A percentile compares a stretch with the other conserved stretches of the same genome.
Conservation (phyloP, 352 stramenopile genomes). For the Globisporangium radiosum region DNA sequence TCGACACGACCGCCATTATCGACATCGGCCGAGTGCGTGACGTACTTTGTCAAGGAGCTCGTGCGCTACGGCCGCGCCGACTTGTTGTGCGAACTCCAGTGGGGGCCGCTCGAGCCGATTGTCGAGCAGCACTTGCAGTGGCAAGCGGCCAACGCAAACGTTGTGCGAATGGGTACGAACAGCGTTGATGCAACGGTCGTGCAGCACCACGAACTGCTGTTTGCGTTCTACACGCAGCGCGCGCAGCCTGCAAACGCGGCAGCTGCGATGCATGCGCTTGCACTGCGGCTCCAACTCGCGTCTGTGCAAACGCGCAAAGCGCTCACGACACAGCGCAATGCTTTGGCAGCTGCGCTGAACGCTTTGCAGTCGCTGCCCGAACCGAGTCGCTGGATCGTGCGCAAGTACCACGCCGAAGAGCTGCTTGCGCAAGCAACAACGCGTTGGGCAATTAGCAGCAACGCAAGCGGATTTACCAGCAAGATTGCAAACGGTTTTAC, state of each 20-base stretch:
- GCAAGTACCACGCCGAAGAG: constrained; percentile 65
- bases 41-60: constrained; percentile 68
- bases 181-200: constrained; percentile 37
- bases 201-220: constrained; percentile 65
- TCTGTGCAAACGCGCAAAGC: constrained; percentile 28
- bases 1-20: constrained; percentile 12
- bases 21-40: constrained; percentile 60
- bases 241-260: constrained; percentile 60
- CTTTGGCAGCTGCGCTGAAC: constrained; percentile 41
- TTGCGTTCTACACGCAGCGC: constrained; percentile 56
- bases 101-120: constrained; percentile 43
- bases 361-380: constrained; percentile 31
- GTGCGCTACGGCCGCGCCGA: constrained; percentile 59
- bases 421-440: constrained; percentile 13
- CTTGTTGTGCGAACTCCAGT: constrained; percentile 69
- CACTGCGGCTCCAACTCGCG: constrained; percentile 37
- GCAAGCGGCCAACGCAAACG: constrained; percentile 63
- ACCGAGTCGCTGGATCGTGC: constrained; percentile 59
- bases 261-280: constrained; percentile 49
- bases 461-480: background rate
- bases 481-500: background rate
- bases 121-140: constrained; percentile 71
- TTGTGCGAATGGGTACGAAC: constrained; percentile 23
- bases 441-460: background rate
- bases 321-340: constrained; percentile 56